Evolutionary conservation across 2,329 filamentous ascomycete genomes (phyloP).

Genomic region (Monosporascus sp.): DNA sequence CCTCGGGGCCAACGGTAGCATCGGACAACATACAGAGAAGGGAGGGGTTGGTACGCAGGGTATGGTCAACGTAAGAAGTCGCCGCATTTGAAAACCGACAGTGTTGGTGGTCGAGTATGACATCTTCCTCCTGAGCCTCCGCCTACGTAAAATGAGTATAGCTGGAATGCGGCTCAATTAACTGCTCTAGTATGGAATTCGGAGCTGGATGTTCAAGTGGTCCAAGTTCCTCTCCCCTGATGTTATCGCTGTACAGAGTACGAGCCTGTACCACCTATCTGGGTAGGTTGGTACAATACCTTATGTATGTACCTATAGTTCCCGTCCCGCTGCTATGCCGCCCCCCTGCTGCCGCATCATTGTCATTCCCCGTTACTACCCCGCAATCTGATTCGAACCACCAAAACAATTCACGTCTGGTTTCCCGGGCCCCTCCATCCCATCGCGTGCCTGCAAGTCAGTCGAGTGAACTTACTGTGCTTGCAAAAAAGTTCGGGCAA

Average conservation of each 20-base stretch:
- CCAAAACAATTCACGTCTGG: no score
- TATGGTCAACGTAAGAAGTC: background rate
- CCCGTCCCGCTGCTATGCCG: background rate
- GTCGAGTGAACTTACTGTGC: no score
- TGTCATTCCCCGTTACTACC: background rate
- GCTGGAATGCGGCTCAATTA: no score
- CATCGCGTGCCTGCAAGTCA: background rate
- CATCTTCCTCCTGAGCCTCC: background rate
- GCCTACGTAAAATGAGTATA: no score
- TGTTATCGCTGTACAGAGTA: no score
- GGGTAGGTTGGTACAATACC: background rate
- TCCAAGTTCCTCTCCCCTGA: no score
- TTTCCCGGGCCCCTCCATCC: no score
- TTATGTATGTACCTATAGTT: background rate
- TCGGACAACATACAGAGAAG: background rate
- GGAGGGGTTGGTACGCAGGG: background rate
- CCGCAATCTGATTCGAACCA: no score
- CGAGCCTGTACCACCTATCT: background rate
- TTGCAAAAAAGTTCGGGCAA: slow-evolving; percentile 1
- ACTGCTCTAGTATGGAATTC: no score
- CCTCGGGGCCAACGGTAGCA: no score
- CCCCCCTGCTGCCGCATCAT: background rate
- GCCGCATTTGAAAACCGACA: background rate
- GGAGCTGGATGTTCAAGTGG: no score
- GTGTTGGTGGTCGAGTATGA: background rate